phyloP scores from a whole-genome alignment of 2,329 filamentous ascomycete species.

The Phyllosticta citribraziliensis region DNA sequence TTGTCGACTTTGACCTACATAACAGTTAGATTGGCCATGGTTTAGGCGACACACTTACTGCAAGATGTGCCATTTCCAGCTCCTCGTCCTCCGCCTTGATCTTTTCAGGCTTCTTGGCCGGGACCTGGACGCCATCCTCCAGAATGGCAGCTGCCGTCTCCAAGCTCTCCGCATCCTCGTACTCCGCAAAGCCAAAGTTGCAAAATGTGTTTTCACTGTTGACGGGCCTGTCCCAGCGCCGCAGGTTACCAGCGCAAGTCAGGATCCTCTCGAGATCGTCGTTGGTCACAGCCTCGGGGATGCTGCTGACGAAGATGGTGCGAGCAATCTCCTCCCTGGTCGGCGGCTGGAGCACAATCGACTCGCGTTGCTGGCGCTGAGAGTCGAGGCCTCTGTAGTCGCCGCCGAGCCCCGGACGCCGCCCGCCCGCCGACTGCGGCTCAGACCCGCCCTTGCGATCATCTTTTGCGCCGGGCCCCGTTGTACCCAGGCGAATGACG shows the following conservation, averaged over 20 bases:
- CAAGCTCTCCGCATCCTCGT: conserved; percentile 81
- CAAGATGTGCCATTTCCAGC: conserved; percentile 59
- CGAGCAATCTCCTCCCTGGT: conserved; percentile 84
- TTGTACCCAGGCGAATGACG: conserved; percentile 84
- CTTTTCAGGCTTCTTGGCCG: conserved; percentile 61
- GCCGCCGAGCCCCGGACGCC: conserved; percentile 47
- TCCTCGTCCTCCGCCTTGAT: conserved; percentile 28
- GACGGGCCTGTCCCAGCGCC: conserved; percentile 73
- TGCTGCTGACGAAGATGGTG: conserved; percentile 81
- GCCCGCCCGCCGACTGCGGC: conserved; percentile 18
- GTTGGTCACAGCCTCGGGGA: conserved; percentile 67
- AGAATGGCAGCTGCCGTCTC: conserved; percentile 77
- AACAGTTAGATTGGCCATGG: conserved; percentile 14
- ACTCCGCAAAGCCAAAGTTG: conserved; percentile 92
- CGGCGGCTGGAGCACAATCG: conserved; percentile 66
- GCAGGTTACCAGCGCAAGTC: conserved; percentile 63
- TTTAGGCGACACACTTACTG: conserved; percentile 37
- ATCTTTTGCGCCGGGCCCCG: conserved; percentile 43
- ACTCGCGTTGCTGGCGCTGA: conserved; percentile 58
- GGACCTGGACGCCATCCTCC: conserved; percentile 64
- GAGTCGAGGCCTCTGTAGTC: conserved; percentile 49
- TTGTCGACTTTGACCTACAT: conserved; percentile 62
- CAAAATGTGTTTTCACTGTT: conserved; percentile 73
- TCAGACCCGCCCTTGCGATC: conserved; percentile 37
- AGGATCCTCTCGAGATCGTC: conserved; percentile 76